Conservation (phyloP, 352 stramenopile species). For the Pilasporangium apinafurcum region DNA sequence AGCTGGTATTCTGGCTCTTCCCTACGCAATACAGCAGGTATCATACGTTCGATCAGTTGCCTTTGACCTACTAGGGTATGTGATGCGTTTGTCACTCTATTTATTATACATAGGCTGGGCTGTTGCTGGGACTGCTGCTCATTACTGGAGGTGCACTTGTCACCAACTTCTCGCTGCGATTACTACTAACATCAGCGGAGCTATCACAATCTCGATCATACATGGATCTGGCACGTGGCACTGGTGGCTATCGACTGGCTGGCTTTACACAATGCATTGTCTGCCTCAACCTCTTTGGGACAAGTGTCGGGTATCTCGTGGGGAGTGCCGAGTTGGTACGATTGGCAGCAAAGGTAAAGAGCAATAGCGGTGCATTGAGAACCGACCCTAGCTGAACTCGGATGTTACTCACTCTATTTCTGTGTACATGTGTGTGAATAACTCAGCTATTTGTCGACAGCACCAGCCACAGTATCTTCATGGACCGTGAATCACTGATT, state of each 20-base stretch:
- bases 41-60: no score
- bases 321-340: conserved; percentile 75
- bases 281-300: conserved; percentile 86
- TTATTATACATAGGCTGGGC: conserved; percentile 17
- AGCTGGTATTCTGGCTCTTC: conserved; percentile 72
- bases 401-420: not conserved
- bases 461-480: conserved; percentile 40
- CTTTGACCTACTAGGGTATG: not conserved
- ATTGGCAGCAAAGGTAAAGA: conserved; percentile 39
- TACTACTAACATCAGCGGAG: conserved; percentile 78
- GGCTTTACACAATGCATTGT: conserved; percentile 74
- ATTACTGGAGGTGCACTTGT: conserved; percentile 59
- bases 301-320: conserved; percentile 78
- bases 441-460: conserved; percentile 32
- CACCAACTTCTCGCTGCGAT: conserved; percentile 78
- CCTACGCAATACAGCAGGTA: conserved; percentile 72
- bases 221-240: conserved; percentile 69
- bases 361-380: not conserved
- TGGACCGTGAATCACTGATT: conserved; percentile 65
- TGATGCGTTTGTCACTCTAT: not conserved
- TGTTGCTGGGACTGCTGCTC: conserved; percentile 66
- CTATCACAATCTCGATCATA: conserved; percentile 71
- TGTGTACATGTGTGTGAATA: not conserved
- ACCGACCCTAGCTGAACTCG: not conserved
- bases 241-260: conserved; percentile 55